Base-by-base conservation (phyloP, 192 early-diverging fungal genomes). In the Lunasporangiospora selenospora region DNA sequence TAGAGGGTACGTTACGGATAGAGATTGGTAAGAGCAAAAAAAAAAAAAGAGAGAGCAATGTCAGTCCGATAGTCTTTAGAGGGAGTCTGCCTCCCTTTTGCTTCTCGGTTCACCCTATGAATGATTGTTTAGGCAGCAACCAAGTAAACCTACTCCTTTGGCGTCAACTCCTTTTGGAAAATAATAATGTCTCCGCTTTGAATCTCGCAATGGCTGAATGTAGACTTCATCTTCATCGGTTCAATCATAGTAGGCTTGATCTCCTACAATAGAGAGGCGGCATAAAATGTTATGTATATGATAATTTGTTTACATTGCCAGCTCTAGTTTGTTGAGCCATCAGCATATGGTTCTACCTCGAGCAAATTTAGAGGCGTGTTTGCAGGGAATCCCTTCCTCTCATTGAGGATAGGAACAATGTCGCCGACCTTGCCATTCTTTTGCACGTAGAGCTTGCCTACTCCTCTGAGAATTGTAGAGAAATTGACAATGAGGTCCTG, bases 211-310 rank as follows among this genome's bases (percentile, higher is more conserved):
- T 61, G 31, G 3, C 44, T 52, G 71, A 93, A 95, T 5, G 89
- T 89, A 29, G 51, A 24, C 32, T 76, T 62, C 13, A 53, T 29
- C 52, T 91, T 85, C 75, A 91, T 82, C 32, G 49, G 42, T 41
- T 96, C 93, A 49, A 97, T 88, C 88, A 95, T 86, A 16, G 77
- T 81, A 3, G 95, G 92, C 76, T 95, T 95, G 50, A 97, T 85
- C 75, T 97, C 95, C 79, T 91, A 37, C n/a, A 12, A 24, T 53
- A 15, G 43, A 50, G 18, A 7, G 57, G 30, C 24, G n/a, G n/a
- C n/a, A n/a, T n/a, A n/a, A n/a, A n/a, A n/a, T n/a, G n/a, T n/a
- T n/a, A n/a, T n/a, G n/a, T n/a, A n/a, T n/a, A n/a, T n/a, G n/a
- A n/a, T n/a, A n/a, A n/a, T n/a, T n/a, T n/a, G n/a, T n/a, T n/a